These are phyloP conservation scores for Phytophthora parvispora DNA, from an alignment of 352 stramenopile genomes.

Conservation along the genomic window DNA sequence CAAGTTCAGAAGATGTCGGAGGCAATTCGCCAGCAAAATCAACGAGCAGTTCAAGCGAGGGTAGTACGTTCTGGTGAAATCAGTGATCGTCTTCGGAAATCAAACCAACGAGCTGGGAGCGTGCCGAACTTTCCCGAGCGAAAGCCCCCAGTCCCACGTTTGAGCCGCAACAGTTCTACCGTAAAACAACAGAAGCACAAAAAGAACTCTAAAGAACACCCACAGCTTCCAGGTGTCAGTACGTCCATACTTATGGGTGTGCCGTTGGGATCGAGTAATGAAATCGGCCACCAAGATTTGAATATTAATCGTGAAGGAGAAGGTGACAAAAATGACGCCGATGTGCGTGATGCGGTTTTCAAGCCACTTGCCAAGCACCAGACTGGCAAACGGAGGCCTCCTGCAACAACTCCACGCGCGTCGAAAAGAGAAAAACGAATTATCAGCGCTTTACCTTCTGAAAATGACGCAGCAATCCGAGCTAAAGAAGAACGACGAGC, in stretches of 20 bases:
- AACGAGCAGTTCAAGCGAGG: constrained; percentile 22
- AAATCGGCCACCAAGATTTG: neutral
- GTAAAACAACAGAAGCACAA: constrained; percentile 15
- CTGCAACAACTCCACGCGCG: constrained; percentile 1
- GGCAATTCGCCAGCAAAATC: constrained; percentile 68
- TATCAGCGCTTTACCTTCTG: neutral
- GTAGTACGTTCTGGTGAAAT: neutral
- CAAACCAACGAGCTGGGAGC: neutral
- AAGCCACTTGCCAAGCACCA: neutral
- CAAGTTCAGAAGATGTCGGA: constrained; percentile 59
- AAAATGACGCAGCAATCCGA: constrained; percentile 11
- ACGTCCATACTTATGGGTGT: constrained; percentile 33
- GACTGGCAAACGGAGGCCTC: constrained; percentile 18
- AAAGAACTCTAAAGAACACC: constrained; percentile 13
- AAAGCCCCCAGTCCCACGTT: constrained; percentile 67
- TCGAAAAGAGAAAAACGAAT: constrained; percentile 24
- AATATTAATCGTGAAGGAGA: neutral
- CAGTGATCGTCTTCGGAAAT: neutral
- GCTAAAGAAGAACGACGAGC: constrained; percentile 59
- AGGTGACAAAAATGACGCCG: neutral
- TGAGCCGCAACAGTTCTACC: constrained; percentile 33
- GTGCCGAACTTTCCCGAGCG: constrained; percentile 30
- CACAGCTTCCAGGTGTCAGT: constrained; percentile 21
- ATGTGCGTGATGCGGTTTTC: neutral
- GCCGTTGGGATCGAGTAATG: neutral